These are phyloP conservation scores for Carex pumila DNA, from an alignment of 176 grass and related monocot species.

Conservation along the genomic window DNA sequence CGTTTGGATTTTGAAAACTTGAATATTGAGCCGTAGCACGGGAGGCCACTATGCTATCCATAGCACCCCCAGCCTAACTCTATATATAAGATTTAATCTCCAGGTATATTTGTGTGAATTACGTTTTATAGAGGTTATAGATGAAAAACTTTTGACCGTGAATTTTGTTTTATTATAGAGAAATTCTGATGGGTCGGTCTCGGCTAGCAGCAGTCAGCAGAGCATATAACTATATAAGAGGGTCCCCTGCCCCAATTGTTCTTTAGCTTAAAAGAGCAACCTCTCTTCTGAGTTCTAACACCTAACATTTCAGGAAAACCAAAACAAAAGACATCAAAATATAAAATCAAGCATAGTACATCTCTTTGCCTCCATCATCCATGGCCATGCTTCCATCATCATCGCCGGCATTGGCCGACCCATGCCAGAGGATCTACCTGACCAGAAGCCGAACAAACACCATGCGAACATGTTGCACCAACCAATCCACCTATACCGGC, in stretches of 20 bases:
- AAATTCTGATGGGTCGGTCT: background rate
- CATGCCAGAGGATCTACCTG: background rate
- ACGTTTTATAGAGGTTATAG: background rate
- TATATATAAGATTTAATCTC: no score
- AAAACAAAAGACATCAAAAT: background rate
- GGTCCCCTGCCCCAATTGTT: background rate
- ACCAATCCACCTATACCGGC: background rate
- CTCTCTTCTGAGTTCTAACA: background rate
- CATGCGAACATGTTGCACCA: background rate
- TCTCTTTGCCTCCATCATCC: background rate
- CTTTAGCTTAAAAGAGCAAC: background rate
- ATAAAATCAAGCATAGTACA: no score
- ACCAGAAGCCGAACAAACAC: background rate
- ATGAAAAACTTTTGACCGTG: background rate
- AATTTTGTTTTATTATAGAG: background rate
- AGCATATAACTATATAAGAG: background rate
- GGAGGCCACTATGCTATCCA: no score
- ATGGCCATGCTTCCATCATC: background rate
- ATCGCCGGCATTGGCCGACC: background rate
- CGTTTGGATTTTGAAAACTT: no score
- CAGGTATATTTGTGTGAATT: background rate
- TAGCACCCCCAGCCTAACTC: no score
- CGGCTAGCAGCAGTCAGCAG: no score
- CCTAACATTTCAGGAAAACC: background rate
- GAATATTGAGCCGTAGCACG: no score